Evolutionary conservation across 2,329 filamentous ascomycete genomes (phyloP).

Genomic region (Boeremia lycopersici): DNA sequence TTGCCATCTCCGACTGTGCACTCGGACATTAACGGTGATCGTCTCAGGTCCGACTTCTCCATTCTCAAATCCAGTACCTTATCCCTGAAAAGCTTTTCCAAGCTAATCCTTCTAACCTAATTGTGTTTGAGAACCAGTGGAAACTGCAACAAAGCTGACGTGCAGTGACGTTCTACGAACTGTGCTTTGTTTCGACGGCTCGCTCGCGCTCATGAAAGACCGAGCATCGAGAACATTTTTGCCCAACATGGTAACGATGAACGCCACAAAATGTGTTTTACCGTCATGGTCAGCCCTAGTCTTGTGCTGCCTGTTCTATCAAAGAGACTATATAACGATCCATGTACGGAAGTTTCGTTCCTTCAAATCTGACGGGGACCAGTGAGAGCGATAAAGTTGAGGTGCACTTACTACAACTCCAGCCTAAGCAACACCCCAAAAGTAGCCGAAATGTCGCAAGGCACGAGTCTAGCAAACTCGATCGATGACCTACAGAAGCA

Average conservation of each 20-base stretch:
- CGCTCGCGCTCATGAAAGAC: slow-evolving; percentile 11
- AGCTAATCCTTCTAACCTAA: not conserved
- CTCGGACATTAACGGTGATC: slow-evolving; percentile 17
- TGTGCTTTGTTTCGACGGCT: not conserved
- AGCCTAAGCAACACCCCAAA: too few relatives aligned
- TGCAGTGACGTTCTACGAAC: slow-evolving; percentile 9
- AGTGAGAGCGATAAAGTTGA: too few relatives aligned
- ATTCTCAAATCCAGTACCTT: not conserved
- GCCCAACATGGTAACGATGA: slow-evolving; percentile 2
- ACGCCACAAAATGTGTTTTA: not conserved
- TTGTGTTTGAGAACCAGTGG: not conserved
- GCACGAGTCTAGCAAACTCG: slow-evolving; percentile 21
- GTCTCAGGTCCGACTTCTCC: slow-evolving; percentile 9
- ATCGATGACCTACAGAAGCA: slow-evolving; percentile 23
- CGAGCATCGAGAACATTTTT: slow-evolving; percentile 10
- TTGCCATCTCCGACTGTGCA: not conserved
- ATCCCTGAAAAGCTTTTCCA: slow-evolving; percentile 5
- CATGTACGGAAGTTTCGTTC: too few relatives aligned
- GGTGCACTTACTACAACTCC: too few relatives aligned
- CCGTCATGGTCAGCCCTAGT: not conserved
- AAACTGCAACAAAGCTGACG: not conserved
- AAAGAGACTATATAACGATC: too few relatives aligned
- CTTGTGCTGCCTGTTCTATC: not conserved
- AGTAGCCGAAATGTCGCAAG: slow-evolving; percentile 4
- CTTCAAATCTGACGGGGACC: too few relatives aligned